These are phyloP conservation scores for Adiantum capillusveneris DNA, from an alignment of 75 land plant genomes.

Conservation along the genomic window DNA sequence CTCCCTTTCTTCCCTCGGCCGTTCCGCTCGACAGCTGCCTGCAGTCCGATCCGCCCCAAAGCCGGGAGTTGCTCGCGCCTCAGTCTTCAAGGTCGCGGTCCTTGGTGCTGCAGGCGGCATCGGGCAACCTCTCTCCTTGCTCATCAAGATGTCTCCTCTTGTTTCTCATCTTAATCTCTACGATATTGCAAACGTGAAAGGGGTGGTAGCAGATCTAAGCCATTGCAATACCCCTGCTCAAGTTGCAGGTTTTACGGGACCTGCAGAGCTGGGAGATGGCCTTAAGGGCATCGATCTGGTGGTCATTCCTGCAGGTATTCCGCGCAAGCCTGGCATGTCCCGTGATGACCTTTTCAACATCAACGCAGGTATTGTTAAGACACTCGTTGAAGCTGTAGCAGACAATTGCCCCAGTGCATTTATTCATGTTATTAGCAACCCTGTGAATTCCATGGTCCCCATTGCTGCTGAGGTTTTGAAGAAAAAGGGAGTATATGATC, in stretches of 20 bases:
- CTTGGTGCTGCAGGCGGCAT: constrained; percentile 93
- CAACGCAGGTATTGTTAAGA: constrained; percentile 78
- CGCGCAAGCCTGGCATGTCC: constrained; percentile 85
- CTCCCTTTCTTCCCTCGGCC: background rate
- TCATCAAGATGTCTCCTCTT: constrained; percentile 82
- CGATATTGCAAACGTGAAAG: constrained; percentile 87
- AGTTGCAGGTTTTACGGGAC: constrained; percentile 67
- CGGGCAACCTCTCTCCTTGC: constrained; percentile 72
- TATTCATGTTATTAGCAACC: constrained; percentile 82
- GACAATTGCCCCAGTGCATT: constrained; percentile 69
- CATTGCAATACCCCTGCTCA: constrained; percentile 88
- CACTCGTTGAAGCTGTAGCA: constrained; percentile 63
- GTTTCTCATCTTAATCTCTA: constrained; percentile 62
- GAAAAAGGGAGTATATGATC: constrained; percentile 68
- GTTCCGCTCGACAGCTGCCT: background rate
- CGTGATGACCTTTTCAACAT: constrained; percentile 90
- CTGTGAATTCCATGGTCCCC: constrained; percentile 81
- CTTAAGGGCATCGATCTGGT: constrained; percentile 71
- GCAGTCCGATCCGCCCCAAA: background rate
- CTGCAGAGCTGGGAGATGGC: constrained; percentile 48
- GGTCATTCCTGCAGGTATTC: constrained; percentile 85
- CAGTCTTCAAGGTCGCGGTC: constrained; percentile 70
- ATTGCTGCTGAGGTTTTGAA: constrained; percentile 80
- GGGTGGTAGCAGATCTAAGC: constrained; percentile 82
- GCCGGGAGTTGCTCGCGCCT: constrained; percentile 37